Percentiles rank a stretch among this genome's conserved stretches.
These are phyloP conservation scores for Carallia brachiata DNA, from an alignment of 345 rosid species.

Conservation along the genomic window DNA sequence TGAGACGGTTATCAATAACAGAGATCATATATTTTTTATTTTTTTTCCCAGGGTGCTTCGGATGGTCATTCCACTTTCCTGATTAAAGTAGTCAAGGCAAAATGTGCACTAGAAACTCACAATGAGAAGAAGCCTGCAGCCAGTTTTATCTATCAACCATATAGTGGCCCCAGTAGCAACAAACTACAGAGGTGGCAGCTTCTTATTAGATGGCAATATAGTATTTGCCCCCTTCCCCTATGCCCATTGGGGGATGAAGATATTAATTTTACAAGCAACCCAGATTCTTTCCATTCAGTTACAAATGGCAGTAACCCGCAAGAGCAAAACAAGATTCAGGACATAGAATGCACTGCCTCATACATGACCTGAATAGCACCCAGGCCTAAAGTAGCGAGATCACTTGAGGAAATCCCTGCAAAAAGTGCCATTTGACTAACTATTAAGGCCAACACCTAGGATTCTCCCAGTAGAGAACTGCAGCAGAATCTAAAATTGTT, in stretches of 20 bases:
- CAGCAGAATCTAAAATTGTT: background rate
- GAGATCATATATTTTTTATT: background rate
- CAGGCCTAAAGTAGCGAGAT: conserved; percentile 29
- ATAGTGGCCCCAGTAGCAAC: conserved; percentile 22
- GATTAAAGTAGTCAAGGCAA: background rate
- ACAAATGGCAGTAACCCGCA: background rate
- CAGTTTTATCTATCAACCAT: conserved; percentile 36
- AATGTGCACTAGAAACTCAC: conserved; percentile 11
- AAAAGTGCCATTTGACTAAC: background rate
- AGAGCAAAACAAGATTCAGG: background rate
- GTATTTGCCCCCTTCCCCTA: background rate
- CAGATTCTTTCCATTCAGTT: conserved; percentile 3
- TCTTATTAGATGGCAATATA: background rate
- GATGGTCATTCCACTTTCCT: background rate
- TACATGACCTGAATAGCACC: conserved; percentile 24
- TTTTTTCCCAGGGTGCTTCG: background rate
- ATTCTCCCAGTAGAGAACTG: no score
- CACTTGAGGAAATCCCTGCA: conserved; percentile 25
- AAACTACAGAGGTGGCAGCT: conserved; percentile 10
- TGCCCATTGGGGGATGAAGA: background rate
- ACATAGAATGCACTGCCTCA: background rate
- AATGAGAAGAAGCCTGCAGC: conserved; percentile 29
- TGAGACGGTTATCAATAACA: conserved; percentile 1
- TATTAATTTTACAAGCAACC: background rate
- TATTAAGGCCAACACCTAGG: background rate